Evolutionary conservation across 202 grass and related monocot species (phyloP).

Genomic region (Musa balbisiana): DNA sequence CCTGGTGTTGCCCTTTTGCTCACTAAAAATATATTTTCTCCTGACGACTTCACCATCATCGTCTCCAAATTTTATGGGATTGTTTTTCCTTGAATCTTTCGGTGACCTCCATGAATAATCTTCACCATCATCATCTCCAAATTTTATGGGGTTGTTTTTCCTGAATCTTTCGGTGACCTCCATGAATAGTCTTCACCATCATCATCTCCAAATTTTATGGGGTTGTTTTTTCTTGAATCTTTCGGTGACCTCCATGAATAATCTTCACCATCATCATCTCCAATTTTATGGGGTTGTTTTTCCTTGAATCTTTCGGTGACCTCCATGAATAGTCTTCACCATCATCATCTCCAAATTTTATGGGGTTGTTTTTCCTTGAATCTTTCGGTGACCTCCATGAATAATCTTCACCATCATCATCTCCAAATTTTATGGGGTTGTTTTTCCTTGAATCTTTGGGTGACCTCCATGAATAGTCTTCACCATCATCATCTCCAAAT

Average conservation of each 20-base stretch:
- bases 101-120: conserved; percentile 32
- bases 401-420: conserved; percentile 7
- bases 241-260: conserved; percentile 31
- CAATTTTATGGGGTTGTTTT: conserved; percentile 32
- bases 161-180: conserved; percentile 27
- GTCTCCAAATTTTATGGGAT: conserved; percentile 29
- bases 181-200: conserved; percentile 15
- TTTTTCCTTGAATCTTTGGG: conserved; percentile 15
- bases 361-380: conserved; percentile 27
- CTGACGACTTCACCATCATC: conserved; percentile 1
- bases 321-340: conserved; percentile 27
- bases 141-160: conserved; percentile 36
- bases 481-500: neutral
- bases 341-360: conserved; percentile 16
- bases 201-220: conserved; percentile 24
- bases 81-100: conserved; percentile 17
- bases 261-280: conserved; percentile 2
- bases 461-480: conserved; percentile 31
- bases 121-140: conserved; percentile 1
- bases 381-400: conserved; percentile 31
- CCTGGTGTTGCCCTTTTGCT: conserved; percentile 26
- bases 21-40: conserved; percentile 22
- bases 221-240: conserved; percentile 24
- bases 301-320: conserved; percentile 22
- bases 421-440: conserved; percentile 32